These are phyloP conservation scores for Scytalidium sp. DNA, from an alignment of 2,329 filamentous ascomycete species.

Conservation along the genomic window DNA sequence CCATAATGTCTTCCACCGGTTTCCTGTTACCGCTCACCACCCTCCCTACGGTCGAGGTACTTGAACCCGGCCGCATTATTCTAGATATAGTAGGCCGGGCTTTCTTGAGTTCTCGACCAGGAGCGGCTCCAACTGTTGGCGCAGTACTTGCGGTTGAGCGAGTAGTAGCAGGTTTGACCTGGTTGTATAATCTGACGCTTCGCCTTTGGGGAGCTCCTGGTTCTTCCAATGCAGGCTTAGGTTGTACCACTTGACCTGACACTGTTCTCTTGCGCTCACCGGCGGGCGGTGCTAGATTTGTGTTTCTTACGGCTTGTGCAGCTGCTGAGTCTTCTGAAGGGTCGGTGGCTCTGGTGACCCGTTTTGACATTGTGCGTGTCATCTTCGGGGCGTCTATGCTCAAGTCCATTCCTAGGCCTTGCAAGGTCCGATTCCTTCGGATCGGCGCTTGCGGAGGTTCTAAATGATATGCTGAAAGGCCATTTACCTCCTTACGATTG, in stretches of 20 bases:
- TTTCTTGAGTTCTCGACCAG: conserved; percentile 77
- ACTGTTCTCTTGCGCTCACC: conserved; percentile 83
- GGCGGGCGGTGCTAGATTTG: conserved; percentile 25
- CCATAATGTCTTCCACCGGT: conserved; percentile 65
- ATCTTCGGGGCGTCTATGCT: conserved; percentile 31
- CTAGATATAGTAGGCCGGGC: conserved; percentile 70
- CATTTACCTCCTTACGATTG: conserved; percentile 23
- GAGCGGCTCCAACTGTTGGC: conserved; percentile 54
- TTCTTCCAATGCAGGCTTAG: conserved; percentile 54
- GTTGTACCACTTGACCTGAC: conserved; percentile 72
- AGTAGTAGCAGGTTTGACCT: conserved; percentile 57
- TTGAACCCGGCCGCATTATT: conserved; percentile 63
- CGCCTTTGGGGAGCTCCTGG: conserved; percentile 62
- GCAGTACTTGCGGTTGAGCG: conserved; percentile 43
- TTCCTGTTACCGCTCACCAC: conserved; percentile 91
- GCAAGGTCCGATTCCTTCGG: conserved; percentile 30
- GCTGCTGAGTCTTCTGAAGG: conserved; percentile 24
- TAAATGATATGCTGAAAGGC: conserved; percentile 23
- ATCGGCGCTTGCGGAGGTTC: conserved; percentile 47
- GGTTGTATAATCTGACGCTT: conserved; percentile 70
- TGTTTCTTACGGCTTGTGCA: conserved; percentile 18
- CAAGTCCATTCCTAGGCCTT: conserved; percentile 30
- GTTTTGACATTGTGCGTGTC: conserved; percentile 28
- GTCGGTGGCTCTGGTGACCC: conserved; percentile 25
- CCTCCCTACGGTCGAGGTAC: conserved; percentile 71